These are phyloP conservation scores for Talaromyces rugulosus DNA, from an alignment of 2,329 filamentous ascomycete genomes.

Conservation along the genomic window DNA sequence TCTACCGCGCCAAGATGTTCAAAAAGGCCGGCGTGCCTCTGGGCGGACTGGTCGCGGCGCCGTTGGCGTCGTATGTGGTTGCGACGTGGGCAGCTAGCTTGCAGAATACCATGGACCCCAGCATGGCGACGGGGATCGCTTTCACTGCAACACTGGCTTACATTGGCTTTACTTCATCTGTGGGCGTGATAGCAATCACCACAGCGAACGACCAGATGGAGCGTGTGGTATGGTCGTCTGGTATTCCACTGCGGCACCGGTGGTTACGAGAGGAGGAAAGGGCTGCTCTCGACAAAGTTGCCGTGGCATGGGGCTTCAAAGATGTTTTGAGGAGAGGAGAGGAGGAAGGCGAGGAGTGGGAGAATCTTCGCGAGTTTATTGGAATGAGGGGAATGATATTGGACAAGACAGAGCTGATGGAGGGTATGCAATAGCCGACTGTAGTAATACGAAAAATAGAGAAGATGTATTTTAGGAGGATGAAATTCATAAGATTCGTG, in stretches of 20 bases:
- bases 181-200: conserved; percentile 78
- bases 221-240: conserved; percentile 82
- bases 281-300: conserved; percentile 78
- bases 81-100: conserved; percentile 63
- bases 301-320: conserved; percentile 86
- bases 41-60: conserved; percentile 34
- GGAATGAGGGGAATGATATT: conserved; percentile 82
- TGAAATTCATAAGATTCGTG: conserved; percentile 3
- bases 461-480: neutral
- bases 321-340: conserved; percentile 76
- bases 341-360: conserved; percentile 88
- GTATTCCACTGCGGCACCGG: conserved; percentile 72
- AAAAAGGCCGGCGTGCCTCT: conserved; percentile 38
- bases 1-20: conserved; percentile 40
- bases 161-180: conserved; percentile 70
- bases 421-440: conserved; percentile 72
- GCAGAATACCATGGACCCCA: conserved; percentile 73
- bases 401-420: conserved; percentile 85
- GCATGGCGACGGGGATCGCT: conserved; percentile 69
- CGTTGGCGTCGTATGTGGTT: conserved; percentile 55
- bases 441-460: neutral
- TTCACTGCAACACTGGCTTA: conserved; percentile 82
- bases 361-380: conserved; percentile 76
- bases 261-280: conserved; percentile 91
- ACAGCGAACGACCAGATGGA: conserved; percentile 95